Conservation (phyloP, 1,139 yeast species). For the Scheffersomyces lignicola region DNA sequence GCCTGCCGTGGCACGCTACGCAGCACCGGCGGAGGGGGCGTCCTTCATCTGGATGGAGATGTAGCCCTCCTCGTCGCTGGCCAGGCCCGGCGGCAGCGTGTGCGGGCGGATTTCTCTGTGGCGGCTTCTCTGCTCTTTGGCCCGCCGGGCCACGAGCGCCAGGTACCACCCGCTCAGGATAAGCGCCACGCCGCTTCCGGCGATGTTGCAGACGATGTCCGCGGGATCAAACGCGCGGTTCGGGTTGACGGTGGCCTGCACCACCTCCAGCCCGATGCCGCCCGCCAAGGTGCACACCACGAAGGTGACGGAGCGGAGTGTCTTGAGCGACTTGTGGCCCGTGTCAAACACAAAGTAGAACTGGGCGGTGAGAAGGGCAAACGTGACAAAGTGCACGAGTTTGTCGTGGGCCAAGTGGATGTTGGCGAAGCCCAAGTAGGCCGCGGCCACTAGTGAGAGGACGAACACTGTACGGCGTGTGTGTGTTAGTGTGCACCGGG, state of each 20-base stretch:
- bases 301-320: constrained; percentile 42
- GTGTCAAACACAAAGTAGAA: constrained; percentile 57
- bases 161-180: constrained; percentile 11
- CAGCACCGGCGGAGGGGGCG: background rate
- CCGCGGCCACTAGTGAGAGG: constrained; percentile 29
- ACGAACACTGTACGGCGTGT: constrained; percentile 24
- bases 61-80: constrained; percentile 1
- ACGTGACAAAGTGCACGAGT: constrained; percentile 49
- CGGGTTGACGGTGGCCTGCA: constrained; percentile 47
- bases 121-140: background rate
- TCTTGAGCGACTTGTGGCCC: constrained; percentile 31
- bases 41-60: constrained; percentile 3
- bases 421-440: constrained; percentile 54
- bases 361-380: constrained; percentile 49
- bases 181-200: constrained; percentile 34
- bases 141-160: background rate
- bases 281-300: constrained; percentile 45
- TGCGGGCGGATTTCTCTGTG: background rate
- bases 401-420: constrained; percentile 52
- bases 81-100: background rate
- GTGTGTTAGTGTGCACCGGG: background rate
- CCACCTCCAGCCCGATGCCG: constrained; percentile 53
- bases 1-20: background rate
- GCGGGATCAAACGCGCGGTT: constrained; percentile 45
- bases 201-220: constrained; percentile 48